Percentiles rank a stretch among this genome's conserved stretches.
Conservation (phyloP, 2,329 filamentous ascomycete genomes). For the Apiospora sp. region DNA sequence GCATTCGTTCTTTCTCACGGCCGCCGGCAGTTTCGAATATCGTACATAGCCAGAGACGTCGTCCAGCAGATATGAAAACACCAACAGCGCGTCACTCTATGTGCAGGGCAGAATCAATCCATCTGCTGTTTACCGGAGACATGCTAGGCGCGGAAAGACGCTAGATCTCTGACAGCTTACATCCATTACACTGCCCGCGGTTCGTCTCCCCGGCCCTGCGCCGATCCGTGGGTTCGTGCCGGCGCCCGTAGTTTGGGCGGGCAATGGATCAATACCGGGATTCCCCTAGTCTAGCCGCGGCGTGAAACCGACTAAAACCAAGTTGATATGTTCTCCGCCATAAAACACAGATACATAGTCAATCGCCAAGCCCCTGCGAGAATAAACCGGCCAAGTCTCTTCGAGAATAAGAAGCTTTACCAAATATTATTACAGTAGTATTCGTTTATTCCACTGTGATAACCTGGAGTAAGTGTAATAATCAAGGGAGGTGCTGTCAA, state of each 20-base stretch:
- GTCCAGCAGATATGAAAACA: neutral
- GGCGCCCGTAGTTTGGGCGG: constrained; percentile 1
- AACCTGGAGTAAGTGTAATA: no score
- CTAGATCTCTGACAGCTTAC: neutral
- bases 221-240: constrained; percentile 4
- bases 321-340: neutral
- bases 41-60: neutral
- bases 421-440: no score
- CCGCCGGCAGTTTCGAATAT: neutral
- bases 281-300: neutral
- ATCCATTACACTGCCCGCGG: neutral
- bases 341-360: neutral
- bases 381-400: no score
- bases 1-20: neutral
- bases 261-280: neutral
- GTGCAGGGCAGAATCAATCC: neutral
- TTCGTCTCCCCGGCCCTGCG: neutral
- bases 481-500: no score
- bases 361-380: no score
- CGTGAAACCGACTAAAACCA: neutral
- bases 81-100: neutral
- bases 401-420: no score
- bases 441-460: no score
- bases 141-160: neutral
- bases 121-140: neutral